A percentile compares a stretch with the other conserved stretches of the same genome.
Conservation (phyloP, 371 early-diverging fungal species). For the Funneliformis caledonium region DNA sequence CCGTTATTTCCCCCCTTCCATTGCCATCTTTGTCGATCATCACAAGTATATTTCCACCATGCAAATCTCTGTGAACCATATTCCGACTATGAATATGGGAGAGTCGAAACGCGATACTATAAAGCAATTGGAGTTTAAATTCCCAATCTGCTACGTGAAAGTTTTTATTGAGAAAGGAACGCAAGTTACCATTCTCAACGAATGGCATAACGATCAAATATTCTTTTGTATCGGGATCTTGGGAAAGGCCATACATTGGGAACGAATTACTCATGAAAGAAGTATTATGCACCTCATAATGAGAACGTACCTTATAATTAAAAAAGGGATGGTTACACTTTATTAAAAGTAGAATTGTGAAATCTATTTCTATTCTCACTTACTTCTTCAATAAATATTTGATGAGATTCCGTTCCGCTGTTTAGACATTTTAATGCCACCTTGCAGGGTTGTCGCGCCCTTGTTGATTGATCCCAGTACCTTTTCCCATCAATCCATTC, state of each 20-base stretch:
- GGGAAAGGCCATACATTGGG: neutral
- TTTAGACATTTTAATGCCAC: neutral
- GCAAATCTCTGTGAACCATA: conserved; percentile 1
- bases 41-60: conserved; percentile 5
- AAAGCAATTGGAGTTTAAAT: neutral
- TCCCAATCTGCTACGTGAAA: neutral
- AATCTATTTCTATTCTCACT: neutral
- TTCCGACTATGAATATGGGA: neutral
- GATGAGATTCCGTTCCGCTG: neutral
- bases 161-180: neutral
- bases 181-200: neutral
- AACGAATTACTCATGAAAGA: neutral
- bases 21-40: neutral
- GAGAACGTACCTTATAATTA: neutral
- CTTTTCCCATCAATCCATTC: neutral
- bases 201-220: conserved; percentile 5
- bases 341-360: neutral
- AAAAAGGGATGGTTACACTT: neutral
- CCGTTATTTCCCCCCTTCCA: neutral
- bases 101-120: neutral
- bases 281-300: neutral
- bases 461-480: neutral
- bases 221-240: neutral
- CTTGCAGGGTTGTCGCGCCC: neutral
- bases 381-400: neutral